Conservation (phyloP, 805 yeast genomes). For the Candida sphagnicola region DNA sequence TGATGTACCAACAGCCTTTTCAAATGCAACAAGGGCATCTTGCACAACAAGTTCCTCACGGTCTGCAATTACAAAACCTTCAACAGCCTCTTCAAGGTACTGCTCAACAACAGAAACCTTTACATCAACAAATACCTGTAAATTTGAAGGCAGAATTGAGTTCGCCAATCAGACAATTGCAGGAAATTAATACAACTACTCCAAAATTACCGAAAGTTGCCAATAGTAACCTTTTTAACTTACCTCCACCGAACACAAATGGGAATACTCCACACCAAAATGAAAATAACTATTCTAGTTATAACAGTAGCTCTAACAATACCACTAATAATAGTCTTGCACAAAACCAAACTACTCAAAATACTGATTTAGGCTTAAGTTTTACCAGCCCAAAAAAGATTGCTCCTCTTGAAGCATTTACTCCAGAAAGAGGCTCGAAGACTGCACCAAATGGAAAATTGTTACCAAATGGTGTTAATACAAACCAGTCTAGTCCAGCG, state of each 20-base stretch:
- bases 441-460: conserved; percentile 17
- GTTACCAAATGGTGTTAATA: conserved; percentile 19
- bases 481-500: conserved; percentile 75
- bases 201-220: conserved; percentile 31
- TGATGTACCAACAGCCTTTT: conserved; percentile 14
- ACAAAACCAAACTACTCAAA: conserved; percentile 16
- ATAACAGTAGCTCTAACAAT: conserved; percentile 4
- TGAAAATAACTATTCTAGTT: conserved; percentile 3
- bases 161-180: conserved; percentile 27
- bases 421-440: conserved; percentile 42
- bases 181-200: conserved; percentile 18
- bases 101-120: conserved; percentile 3
- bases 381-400: conserved; percentile 42
- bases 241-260: conserved; percentile 27
- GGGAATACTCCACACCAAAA: conserved; percentile 4
- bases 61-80: conserved; percentile 1
- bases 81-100: conserved; percentile 7
- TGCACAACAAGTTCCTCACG: conserved; percentile 1
- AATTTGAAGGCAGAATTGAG: conserved; percentile 34
- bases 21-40: conserved; percentile 8
- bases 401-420: conserved; percentile 39
- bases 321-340: conserved; percentile 3
- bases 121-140: conserved; percentile 7
- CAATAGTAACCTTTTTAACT: conserved; percentile 22
- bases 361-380: conserved; percentile 31